Evolutionary conservation across 768 basidiomycete species (phyloP), one percentile per base, ranked within the genome.

Genomic region (Suillus discolor): DNA sequence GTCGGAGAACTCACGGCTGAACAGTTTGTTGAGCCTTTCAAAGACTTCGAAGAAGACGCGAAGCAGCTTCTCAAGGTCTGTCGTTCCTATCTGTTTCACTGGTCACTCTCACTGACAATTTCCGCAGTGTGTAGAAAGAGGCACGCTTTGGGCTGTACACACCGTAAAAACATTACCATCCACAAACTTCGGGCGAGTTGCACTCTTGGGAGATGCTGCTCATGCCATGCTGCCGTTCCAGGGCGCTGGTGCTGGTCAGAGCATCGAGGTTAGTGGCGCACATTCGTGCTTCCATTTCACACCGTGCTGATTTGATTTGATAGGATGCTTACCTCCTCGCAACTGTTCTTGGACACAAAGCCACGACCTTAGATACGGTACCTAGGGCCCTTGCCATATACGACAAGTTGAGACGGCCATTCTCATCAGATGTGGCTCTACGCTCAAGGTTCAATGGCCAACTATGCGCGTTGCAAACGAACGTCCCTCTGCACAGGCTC

Each of bases 81-180:
- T 73, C 13, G 7, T 23, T 51, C 34, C 34, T 54, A 36, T 53
- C 62, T n/a, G 42, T 57, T 61, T 20, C 23, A 20, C 20, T 20
- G 15, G 31, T 31, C 31, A 31, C 31, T n/a, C 5, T 64, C 25
- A 38, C 38, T 57, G 68, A 67, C 53, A 68, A 23, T 57, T 20
- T 38, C 4, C 44, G 31, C 61, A 90, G 89, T 86, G 85, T 67
- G 79, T 85, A 25, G 82, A 85, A 4, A 80, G 77, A 55, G 80
- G 85, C 2, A 75, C 81, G 28, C 77, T 85, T 44, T 92, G 91
- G 91, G 88, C 87, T 0, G 82, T 92, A 38, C 86, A 90, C 70
- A 83, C 80, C 5, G 77, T 87, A 3, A 80, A 79, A 61, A 83
- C 87, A 7, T 73, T 92, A 25, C 77, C 78, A 0, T 78, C 85